These are phyloP conservation scores for Fennellomyces sp. DNA, from an alignment of 371 early-diverging fungal species.

Conservation along the genomic window DNA sequence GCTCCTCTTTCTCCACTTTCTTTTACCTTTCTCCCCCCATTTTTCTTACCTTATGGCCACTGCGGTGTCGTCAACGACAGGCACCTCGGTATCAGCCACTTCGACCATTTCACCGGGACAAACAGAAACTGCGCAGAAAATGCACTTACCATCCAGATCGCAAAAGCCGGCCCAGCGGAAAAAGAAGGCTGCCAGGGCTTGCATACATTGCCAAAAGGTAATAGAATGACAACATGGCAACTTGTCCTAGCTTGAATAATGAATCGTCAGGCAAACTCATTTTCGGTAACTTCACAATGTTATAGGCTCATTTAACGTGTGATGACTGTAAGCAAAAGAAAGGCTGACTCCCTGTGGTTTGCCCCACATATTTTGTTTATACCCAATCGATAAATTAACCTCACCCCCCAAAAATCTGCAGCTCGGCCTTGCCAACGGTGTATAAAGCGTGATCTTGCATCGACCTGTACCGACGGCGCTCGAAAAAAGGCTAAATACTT, in stretches of 20 bases:
- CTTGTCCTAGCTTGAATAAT: not conserved
- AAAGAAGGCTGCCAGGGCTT: conserved; percentile 36
- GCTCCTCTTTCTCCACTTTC: not conserved
- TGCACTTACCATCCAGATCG: not conserved
- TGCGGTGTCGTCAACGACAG: conserved; percentile 6
- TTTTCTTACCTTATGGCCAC: not conserved
- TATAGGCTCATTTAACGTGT: conserved; percentile 35
- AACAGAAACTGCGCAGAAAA: not conserved
- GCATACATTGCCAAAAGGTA: conserved; percentile 39
- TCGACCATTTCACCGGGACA: not conserved
- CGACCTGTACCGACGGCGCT: conserved; percentile 34
- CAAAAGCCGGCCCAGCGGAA: conserved; percentile 17
- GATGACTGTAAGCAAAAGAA: conserved; percentile 35
- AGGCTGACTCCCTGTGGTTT: too few relatives aligned
- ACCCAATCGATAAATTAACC: not conserved
- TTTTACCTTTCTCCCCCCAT: not conserved
- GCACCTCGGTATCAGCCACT: conserved; percentile 2
- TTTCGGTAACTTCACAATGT: not conserved
- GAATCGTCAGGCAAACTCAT: not conserved
- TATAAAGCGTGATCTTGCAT: conserved; percentile 32
- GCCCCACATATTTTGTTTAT: too few relatives aligned
- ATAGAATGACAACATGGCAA: not conserved
- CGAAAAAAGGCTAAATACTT: conserved; percentile 76
- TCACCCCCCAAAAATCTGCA: conserved; percentile 3
- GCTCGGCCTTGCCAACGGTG: conserved; percentile 41